A percentile compares a stretch with the other conserved stretches of the same genome.
phyloP scores from a whole-genome alignment of 139 green algal species.

The Nannochloris sp. region DNA sequence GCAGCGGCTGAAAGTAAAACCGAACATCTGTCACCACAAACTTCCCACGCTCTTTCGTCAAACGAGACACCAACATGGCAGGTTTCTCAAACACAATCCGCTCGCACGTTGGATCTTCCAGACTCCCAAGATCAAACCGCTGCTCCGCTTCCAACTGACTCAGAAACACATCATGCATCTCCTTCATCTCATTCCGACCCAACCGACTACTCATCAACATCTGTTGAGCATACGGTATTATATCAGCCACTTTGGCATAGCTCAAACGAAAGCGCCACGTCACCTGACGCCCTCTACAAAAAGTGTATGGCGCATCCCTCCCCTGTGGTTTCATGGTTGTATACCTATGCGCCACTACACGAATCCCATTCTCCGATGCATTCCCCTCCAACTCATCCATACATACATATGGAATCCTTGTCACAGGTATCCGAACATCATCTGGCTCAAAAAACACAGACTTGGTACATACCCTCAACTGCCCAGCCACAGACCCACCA shows the following conservation, averaged over 20 bases:
- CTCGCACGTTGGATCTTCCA: conserved; percentile 46
- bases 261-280: conserved; percentile 56
- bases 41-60: conserved; percentile 52
- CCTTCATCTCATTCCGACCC: conserved; percentile 37
- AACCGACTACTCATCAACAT: conserved; percentile 49
- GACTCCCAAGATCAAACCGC: conserved; percentile 60
- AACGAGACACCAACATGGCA: conserved; percentile 21
- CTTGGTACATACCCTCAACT: conserved; percentile 68
- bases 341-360: conserved; percentile 19
- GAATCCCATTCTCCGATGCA: not conserved
- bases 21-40: conserved; percentile 63
- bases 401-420: conserved; percentile 29
- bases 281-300: conserved; percentile 15
- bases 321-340: conserved; percentile 62
- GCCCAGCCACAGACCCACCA: conserved; percentile 59
- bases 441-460: conserved; percentile 83
- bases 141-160: conserved; percentile 31
- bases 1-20: conserved; percentile 83
- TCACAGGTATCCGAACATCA: conserved; percentile 67
- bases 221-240: conserved; percentile 53
- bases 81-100: conserved; percentile 38
- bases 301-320: conserved; percentile 55
- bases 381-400: conserved; percentile 7
- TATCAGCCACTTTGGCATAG: conserved; percentile 48
- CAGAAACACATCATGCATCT: conserved; percentile 37